A percentile compares a stretch with the other conserved stretches of the same genome.
Conservation (phyloP, 1,284 basidiomycete species). For the Papiliotrema nemorosa region DNA sequence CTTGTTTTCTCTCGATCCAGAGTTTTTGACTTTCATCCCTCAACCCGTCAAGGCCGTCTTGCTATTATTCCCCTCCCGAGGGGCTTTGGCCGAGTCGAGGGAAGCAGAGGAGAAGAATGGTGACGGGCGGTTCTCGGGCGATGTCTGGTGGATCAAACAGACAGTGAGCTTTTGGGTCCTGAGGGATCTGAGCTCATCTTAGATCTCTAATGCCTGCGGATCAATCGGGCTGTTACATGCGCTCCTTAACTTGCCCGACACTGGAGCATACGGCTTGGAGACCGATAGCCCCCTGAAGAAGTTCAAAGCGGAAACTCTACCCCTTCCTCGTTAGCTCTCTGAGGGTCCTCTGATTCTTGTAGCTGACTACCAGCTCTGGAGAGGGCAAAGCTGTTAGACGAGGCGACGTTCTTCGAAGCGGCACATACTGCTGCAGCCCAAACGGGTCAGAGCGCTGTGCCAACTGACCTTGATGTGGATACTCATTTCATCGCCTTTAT, state of each 20-base stretch:
- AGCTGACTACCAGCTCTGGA: slow-evolving; percentile 51
- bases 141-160: slow-evolving; percentile 52
- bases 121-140: slow-evolving; percentile 27
- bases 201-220: slow-evolving; percentile 85
- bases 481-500: slow-evolving; percentile 85
- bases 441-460: slow-evolving; percentile 63
- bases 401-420: slow-evolving; percentile 66
- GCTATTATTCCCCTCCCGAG: slow-evolving; percentile 71
- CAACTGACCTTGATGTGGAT: slow-evolving; percentile 53
- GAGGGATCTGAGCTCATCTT: background rate
- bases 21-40: slow-evolving; percentile 67
- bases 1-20: slow-evolving; percentile 74
- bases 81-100: slow-evolving; percentile 55
- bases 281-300: slow-evolving; percentile 29
- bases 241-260: slow-evolving; percentile 41
- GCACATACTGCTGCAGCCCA: slow-evolving; percentile 70
- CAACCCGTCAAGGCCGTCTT: slow-evolving; percentile 73
- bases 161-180: slow-evolving; percentile 34
- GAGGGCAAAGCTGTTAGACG: slow-evolving; percentile 68
- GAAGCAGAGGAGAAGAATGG: slow-evolving; percentile 51
- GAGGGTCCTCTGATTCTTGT: background rate
- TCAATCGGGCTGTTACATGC: slow-evolving; percentile 83
- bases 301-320: slow-evolving; percentile 41
- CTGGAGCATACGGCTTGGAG: slow-evolving; percentile 22
- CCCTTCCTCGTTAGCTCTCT: slow-evolving; percentile 27